Conservation (phyloP, 2,329 filamentous ascomycete genomes). For the Parascedosporium putredinis region DNA sequence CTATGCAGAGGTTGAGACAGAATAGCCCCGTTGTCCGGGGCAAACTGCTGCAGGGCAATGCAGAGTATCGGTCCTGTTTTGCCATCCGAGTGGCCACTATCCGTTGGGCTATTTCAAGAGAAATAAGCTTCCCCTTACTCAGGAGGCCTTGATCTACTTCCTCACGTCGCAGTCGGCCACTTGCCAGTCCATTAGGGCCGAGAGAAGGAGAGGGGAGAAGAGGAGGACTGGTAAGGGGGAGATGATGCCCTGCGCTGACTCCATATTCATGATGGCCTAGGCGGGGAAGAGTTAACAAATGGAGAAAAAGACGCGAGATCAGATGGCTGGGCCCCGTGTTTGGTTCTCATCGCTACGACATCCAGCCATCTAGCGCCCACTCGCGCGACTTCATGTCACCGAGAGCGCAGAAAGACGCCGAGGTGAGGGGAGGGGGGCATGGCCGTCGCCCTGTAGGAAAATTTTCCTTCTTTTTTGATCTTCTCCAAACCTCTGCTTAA, state of each 20-base stretch:
- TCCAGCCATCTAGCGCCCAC: neutral
- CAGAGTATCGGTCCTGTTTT: conserved; percentile 2
- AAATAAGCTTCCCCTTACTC: neutral
- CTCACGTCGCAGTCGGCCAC: neutral
- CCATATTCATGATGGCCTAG: too few relatives aligned
- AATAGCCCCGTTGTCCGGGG: neutral
- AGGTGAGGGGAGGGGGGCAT: too few relatives aligned
- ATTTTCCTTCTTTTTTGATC: too few relatives aligned
- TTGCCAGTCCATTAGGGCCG: neutral
- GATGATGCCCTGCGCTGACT: too few relatives aligned
- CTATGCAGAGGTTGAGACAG: too few relatives aligned
- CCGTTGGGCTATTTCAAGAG: neutral
- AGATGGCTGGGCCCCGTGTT: too few relatives aligned
- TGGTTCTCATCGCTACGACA: neutral
- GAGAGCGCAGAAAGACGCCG: neutral
- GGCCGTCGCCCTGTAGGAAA: too few relatives aligned
- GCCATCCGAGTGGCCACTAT: too few relatives aligned
- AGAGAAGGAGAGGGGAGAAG: neutral
- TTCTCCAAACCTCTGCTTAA: too few relatives aligned
- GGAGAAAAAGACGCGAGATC: too few relatives aligned
- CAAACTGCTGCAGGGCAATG: neutral
- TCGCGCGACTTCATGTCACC: neutral
- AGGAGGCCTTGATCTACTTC: neutral
- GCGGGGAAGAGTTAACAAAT: too few relatives aligned
- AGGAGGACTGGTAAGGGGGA: neutral